These are phyloP conservation scores for Lasiosphaeria ovina DNA, from an alignment of 495 filamentous ascomycete species.

Conservation along the genomic window DNA sequence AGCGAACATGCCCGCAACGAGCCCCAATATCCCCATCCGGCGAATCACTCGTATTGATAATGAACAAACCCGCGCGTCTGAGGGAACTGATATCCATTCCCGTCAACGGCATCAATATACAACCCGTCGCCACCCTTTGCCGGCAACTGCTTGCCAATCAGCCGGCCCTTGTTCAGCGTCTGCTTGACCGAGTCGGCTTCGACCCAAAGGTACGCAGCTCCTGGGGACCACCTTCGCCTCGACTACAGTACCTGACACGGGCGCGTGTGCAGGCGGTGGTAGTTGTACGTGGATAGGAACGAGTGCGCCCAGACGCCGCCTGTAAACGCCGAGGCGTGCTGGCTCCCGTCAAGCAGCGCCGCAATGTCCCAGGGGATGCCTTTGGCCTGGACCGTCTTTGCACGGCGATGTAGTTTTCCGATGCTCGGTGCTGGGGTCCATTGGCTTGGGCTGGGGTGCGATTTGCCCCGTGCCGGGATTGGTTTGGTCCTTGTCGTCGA, in stretches of 20 bases:
- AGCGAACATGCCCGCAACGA: background rate
- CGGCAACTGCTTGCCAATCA: background rate
- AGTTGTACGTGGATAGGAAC: constrained; percentile 7
- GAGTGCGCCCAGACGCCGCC: constrained; percentile 8
- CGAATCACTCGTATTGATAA: background rate
- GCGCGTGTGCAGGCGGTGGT: constrained; percentile 8
- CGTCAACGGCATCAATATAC: background rate
- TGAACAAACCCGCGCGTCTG: background rate
- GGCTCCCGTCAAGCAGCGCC: constrained; percentile 1
- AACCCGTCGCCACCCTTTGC: background rate
- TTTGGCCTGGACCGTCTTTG: background rate
- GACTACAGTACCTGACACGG: constrained; percentile 5
- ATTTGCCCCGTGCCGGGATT: background rate
- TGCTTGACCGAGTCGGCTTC: background rate
- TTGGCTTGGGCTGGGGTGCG: no score
- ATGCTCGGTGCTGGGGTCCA: no score
- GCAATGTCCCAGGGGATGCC: constrained; percentile 1
- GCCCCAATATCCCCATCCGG: background rate
- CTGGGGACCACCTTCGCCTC: constrained; percentile 3
- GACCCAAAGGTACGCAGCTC: constrained; percentile 2
- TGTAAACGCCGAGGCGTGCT: background rate
- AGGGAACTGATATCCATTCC: background rate
- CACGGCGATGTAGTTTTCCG: background rate
- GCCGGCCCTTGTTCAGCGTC: background rate
- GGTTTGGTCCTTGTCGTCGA: constrained; percentile 1